These are phyloP conservation scores for Penicillium silybi DNA, from an alignment of 495 filamentous ascomycete genomes.

Conservation along the genomic window DNA sequence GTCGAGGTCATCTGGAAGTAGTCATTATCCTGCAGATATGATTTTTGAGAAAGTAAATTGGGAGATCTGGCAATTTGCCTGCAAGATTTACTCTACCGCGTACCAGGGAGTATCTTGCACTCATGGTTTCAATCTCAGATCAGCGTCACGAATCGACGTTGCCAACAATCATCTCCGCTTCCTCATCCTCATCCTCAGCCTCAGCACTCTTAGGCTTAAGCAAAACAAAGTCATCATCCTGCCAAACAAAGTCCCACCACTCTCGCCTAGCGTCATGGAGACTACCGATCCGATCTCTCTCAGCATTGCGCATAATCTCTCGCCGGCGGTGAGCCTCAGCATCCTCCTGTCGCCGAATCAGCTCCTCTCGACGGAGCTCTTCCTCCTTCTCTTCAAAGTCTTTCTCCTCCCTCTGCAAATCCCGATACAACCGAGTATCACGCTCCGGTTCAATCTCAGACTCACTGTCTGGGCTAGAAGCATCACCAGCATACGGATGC, in stretches of 20 bases:
- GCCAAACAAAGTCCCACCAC: conserved; percentile 31
- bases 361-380: background rate
- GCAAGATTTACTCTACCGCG: no score
- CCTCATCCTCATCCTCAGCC: background rate
- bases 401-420: conserved; percentile 1
- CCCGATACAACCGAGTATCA: background rate
- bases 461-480: background rate
- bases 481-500: conserved; percentile 10
- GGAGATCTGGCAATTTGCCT: no score
- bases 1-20: no score
- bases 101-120: no score
- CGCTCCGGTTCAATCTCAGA: conserved; percentile 1
- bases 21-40: no score
- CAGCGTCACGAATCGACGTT: background rate
- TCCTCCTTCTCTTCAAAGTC: conserved; percentile 7
- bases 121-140: background rate
- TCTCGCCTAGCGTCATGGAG: conserved; percentile 12
- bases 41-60: no score
- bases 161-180: background rate
- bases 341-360: conserved; percentile 5
- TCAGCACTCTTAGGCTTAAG: conserved; percentile 1
- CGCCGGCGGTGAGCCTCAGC: background rate
- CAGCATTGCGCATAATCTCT: background rate
- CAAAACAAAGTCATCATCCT: conserved; percentile 12
- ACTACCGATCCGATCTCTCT: conserved; percentile 11